Evolutionary conservation across 2,329 filamentous ascomycete genomes (phyloP).

Genomic region (Teratosphaeria zuluensis): DNA sequence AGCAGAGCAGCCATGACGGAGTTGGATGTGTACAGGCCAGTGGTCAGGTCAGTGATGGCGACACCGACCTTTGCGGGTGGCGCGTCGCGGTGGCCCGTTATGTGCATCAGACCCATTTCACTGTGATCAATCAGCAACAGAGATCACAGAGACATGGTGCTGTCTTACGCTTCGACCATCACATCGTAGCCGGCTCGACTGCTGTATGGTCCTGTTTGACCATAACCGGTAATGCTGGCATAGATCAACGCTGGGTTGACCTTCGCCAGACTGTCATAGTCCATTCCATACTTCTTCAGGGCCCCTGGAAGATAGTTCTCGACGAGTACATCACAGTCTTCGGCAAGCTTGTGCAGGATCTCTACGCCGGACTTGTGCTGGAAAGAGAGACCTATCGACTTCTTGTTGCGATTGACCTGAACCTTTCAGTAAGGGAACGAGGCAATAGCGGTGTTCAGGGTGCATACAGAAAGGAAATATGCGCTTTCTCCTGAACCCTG

Average conservation of each 20-base stretch:
- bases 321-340: conserved; percentile 82
- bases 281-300: conserved; percentile 81
- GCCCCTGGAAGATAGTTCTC: conserved; percentile 93
- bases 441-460: neutral
- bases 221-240: conserved; percentile 93
- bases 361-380: conserved; percentile 73
- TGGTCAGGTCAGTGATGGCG: conserved; percentile 91
- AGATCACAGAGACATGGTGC: neutral
- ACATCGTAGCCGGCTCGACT: conserved; percentile 91
- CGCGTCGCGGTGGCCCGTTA: conserved; percentile 79
- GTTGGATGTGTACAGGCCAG: conserved; percentile 89
- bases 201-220: conserved; percentile 85
- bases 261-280: conserved; percentile 68
- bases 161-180: conserved; percentile 76
- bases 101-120: conserved; percentile 97
- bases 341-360: conserved; percentile 75
- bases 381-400: conserved; percentile 85
- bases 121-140: conserved; percentile 15
- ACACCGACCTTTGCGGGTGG: conserved; percentile 96
- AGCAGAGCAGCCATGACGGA: conserved; percentile 89
- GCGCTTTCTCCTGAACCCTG: conserved; percentile 79
- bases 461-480: conserved; percentile 75
- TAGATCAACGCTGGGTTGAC: conserved; percentile 87
- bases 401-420: conserved; percentile 94
- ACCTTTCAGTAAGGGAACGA: neutral